Evolutionary conservation across 495 filamentous ascomycete species (phyloP), one percentile per base, ranked within the genome.

Genomic region (Penicillium maclennaniae): DNA sequence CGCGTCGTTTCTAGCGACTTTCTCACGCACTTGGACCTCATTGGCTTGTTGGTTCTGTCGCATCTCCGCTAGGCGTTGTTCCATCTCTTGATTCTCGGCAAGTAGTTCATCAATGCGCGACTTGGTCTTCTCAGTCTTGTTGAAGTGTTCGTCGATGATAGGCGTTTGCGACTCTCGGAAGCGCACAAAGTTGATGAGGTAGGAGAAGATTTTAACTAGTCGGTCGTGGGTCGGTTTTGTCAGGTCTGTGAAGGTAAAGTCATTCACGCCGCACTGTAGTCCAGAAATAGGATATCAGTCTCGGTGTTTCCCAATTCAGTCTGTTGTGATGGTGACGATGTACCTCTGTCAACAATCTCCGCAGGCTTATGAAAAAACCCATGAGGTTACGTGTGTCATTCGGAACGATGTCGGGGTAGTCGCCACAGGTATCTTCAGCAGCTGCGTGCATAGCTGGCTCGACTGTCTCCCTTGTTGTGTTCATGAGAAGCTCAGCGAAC

Each of bases 171-270:
- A 88, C 72, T 96, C 92, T 55, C 95, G 88, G 72, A 97, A 98
- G 44, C 93, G 83, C 45, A 96, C 91, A 70, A 98, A 98, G 71
- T 98, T 98, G 71, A 98, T 97, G 47, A 97, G 78, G 65, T 96
- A 97, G 25, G 87, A 92, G 62, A 97, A 91, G 53, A 97, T 91
- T 70, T 89, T 91, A 53, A 89, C 85, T 6, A 98, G 80, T 47
- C 93, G 86, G 47, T 85, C 85, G 62, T 89, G 87, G 12, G 90
- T 95, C 21, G 93, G 93, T 70, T 86, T 89, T 55, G 89, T 87
- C 6, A 98, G 69, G 63, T 98, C 93, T 26, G 82, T 81, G 70
- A 97, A 96, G 15, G 84, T 91, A 62, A 98, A 97, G 68, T 98
- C 93, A 53, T 83, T 84, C 55, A 98, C 88, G 38, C 89, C 89